Percentiles rank a stretch among this genome's conserved stretches.
Conservation (phyloP, 2,329 filamentous ascomycete species). For the Fusarium chaquense region DNA sequence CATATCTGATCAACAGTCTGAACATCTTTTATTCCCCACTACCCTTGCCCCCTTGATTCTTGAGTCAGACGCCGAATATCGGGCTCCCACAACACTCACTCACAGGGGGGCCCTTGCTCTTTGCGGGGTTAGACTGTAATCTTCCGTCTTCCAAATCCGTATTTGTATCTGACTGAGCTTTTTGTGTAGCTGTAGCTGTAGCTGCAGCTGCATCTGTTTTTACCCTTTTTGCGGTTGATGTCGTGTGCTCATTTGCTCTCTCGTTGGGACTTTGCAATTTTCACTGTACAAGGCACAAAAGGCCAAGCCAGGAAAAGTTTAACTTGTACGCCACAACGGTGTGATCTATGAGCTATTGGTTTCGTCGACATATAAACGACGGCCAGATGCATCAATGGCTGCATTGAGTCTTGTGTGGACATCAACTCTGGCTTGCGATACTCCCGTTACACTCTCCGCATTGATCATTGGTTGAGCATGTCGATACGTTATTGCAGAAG, state of each 20-base stretch:
- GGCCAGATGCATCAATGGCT: not conserved
- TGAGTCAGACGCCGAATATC: slow-evolving; percentile 20
- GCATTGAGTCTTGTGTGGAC: not conserved
- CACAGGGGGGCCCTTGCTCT: slow-evolving; percentile 12
- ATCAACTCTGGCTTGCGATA: not conserved
- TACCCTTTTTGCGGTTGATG: not conserved
- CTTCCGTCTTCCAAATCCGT: not conserved
- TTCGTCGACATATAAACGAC: not conserved
- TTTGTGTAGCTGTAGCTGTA: not conserved
- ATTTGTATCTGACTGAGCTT: not conserved
- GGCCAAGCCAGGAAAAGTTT: not conserved
- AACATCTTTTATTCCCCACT: not conserved
- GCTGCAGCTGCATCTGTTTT: not conserved
- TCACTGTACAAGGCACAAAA: not conserved
- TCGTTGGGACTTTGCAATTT: not conserved
- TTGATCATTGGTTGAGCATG: not conserved
- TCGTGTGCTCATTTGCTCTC: not conserved
- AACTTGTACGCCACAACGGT: not conserved
- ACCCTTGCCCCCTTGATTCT: not conserved
- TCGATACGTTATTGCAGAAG: rapidly evolving
- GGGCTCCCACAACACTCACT: slow-evolving; percentile 2
- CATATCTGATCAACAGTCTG: slow-evolving; percentile 12
- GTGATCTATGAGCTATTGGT: not conserved
- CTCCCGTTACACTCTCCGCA: not conserved
- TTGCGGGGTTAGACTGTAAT: slow-evolving; percentile 15